Evolutionary conservation across 306 rosid genomes (phyloP), one percentile per base, ranked within the genome.

Genomic region (Citrullus colocynthis): DNA sequence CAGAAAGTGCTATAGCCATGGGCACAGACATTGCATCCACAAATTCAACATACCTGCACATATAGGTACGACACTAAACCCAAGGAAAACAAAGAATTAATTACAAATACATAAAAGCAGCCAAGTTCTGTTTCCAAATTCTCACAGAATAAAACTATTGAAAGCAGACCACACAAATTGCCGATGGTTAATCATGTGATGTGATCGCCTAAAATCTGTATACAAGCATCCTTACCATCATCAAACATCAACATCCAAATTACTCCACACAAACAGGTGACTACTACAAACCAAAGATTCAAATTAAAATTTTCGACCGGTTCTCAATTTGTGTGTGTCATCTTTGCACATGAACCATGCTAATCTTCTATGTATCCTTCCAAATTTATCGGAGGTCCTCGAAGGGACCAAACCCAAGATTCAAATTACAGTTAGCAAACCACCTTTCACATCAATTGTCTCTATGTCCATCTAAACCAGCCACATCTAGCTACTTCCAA

Each of bases 1-100:
- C 96, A 51, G 98, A 90, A 71, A 95, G 96, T 52, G 98, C 98
- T 79, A 95, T 95, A 51, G 98, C 97, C 98, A 95, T 95, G 69
- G 98, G 98, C 63, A 95, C 98, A 70, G 98, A 92, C 98, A 95
- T 95, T 58, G 81, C 89, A 85, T 95, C 98, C 60, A 89, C 93
- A 81, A 95, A 95, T 85, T 95, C 98, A 66, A 95, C 91, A 84
- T 94, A 95, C 88, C 98, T 95, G 82, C 63, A 85, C 76, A 75
- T 51, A 44, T 45, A 45, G 39, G 61, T 37, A 78, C 36, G 56
- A 54, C 44, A 77, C 37, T 34, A 78, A 39, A 78, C 13, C 74
- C 49, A 48, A 21, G 48, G 67, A 58, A 61, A 42, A 42, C 10
- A 76, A 21, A 45, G 49, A 44, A 48, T 30, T 66, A 66, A 66